A percentile compares a stretch with the other conserved stretches of the same genome.
Evolutionary conservation across 805 yeast genomes (phyloP).

Genomic region (Candida boidinii): DNA sequence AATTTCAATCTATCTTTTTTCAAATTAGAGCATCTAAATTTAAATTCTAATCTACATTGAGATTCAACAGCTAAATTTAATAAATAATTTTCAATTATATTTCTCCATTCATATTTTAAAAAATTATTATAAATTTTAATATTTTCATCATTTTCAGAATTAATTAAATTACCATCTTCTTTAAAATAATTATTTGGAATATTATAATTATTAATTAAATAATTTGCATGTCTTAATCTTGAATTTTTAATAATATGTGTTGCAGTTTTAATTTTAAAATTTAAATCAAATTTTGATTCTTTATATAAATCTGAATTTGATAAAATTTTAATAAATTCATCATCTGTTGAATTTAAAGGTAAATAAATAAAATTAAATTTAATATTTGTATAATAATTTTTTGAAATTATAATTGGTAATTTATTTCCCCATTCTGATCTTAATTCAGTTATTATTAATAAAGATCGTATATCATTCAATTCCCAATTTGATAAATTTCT

Average conservation of each 20-base stretch:
- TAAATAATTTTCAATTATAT: constrained; percentile 61
- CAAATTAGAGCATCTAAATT: constrained; percentile 37
- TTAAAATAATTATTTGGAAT: constrained; percentile 13
- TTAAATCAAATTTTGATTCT: constrained; percentile 49
- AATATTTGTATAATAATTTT: constrained; percentile 16
- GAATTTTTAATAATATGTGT: constrained; percentile 52
- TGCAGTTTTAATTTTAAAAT: constrained; percentile 53
- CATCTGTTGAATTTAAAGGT: constrained; percentile 45
- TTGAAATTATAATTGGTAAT: constrained; percentile 34
- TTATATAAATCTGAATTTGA: constrained; percentile 55
- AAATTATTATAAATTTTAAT: constrained; percentile 13
- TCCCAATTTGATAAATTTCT: constrained; percentile 64
- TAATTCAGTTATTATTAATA: constrained; percentile 43
- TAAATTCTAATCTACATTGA: constrained; percentile 62
- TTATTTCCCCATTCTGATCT: constrained; percentile 48
- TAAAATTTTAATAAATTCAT: constrained; percentile 36
- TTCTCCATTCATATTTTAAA: constrained; percentile 52
- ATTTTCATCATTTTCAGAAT: neutral
- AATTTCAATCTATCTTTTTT: constrained; percentile 31
- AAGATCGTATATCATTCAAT: constrained; percentile 57
- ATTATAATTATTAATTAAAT: constrained; percentile 17
- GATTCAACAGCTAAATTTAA: constrained; percentile 61
- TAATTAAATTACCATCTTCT: constrained; percentile 8
- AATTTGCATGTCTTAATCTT: constrained; percentile 33
- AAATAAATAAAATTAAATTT: constrained; percentile 39